phyloP scores from a whole-genome alignment of 1,284 basidiomycete genomes.

The Tetrapyrgos nigripes region DNA sequence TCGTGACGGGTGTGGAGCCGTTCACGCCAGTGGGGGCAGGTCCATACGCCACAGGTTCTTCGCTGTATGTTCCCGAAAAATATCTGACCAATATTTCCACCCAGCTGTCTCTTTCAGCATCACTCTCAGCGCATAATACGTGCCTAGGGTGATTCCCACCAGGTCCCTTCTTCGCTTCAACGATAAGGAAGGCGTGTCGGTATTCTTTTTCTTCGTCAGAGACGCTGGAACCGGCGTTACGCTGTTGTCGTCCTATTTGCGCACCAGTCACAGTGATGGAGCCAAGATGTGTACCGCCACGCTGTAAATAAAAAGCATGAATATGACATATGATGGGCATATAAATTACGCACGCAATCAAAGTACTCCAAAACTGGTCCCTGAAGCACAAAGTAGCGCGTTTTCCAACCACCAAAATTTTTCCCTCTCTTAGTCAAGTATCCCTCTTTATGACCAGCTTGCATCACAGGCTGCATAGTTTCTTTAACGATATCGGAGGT shows the following conservation, averaged over 20 bases:
- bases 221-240: constrained; percentile 53
- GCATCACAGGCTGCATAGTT: constrained; percentile 74
- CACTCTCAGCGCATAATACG: constrained; percentile 96
- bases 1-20: not conserved
- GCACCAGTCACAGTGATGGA: constrained; percentile 88
- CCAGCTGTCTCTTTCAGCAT: constrained; percentile 92
- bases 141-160: constrained; percentile 81
- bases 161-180: constrained; percentile 81
- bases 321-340: constrained; percentile 16
- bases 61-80: constrained; percentile 75
- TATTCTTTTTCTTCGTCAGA: constrained; percentile 92
- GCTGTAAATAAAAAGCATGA: constrained; percentile 50
- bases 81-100: constrained; percentile 92
- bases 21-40: constrained; percentile 18
- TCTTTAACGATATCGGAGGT: constrained; percentile 87
- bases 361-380: constrained; percentile 92
- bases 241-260: constrained; percentile 79
- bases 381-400: constrained; percentile 91
- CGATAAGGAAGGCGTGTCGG: constrained; percentile 95
- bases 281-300: constrained; percentile 89
- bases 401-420: constrained; percentile 97
- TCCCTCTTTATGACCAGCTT: constrained; percentile 91
- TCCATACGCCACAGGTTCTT: constrained; percentile 56
- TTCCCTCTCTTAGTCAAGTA: constrained; percentile 97
- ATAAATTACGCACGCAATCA: constrained; percentile 76